Percentiles rank a stretch among this genome's conserved stretches.
Evolutionary conservation across 768 basidiomycete species (phyloP).

Genomic region (Tylopilus felleus): DNA sequence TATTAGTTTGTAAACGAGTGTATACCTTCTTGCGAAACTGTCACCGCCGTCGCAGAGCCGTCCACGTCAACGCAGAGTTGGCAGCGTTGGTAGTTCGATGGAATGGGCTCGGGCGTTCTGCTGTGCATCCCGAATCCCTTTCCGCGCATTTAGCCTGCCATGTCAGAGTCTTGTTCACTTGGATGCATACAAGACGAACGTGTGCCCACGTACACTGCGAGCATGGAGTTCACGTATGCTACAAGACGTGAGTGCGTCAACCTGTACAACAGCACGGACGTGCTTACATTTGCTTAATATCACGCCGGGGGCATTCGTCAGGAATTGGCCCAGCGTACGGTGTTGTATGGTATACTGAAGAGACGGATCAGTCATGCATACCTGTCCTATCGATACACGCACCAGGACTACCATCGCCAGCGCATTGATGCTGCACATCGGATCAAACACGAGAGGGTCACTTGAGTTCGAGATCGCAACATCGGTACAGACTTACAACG

Average conservation of each 20-base stretch:
- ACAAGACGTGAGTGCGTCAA: not conserved
- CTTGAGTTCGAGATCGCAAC: not conserved
- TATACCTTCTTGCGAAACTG: too few relatives aligned
- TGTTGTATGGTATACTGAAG: slow-evolving; percentile 10
- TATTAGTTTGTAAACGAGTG: too few relatives aligned
- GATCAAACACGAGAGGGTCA: not conserved
- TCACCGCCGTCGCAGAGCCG: too few relatives aligned
- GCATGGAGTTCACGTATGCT: slow-evolving; percentile 24
- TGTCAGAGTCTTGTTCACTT: not conserved
- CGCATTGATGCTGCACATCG: slow-evolving; percentile 6
- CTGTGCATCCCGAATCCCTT: slow-evolving; percentile 15
- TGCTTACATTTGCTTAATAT: slow-evolving; percentile 16
- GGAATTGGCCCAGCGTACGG: not conserved
- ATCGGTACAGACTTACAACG: slow-evolving; percentile 7
- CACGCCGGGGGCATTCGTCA: slow-evolving; percentile 6
- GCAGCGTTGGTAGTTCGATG: slow-evolving; percentile 8
- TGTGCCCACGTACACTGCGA: slow-evolving; percentile 16
- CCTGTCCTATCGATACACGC: not conserved
- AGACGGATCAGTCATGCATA: not conserved
- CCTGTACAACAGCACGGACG: not conserved
- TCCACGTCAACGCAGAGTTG: too few relatives aligned
- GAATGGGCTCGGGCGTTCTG: not conserved
- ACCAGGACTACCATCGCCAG: slow-evolving; percentile 12
- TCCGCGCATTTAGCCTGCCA: slow-evolving; percentile 8
- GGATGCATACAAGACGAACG: not conserved